phyloP scores from a whole-genome alignment of 2,329 filamentous ascomycete species.

The Clarireedia homoeocarpa region DNA sequence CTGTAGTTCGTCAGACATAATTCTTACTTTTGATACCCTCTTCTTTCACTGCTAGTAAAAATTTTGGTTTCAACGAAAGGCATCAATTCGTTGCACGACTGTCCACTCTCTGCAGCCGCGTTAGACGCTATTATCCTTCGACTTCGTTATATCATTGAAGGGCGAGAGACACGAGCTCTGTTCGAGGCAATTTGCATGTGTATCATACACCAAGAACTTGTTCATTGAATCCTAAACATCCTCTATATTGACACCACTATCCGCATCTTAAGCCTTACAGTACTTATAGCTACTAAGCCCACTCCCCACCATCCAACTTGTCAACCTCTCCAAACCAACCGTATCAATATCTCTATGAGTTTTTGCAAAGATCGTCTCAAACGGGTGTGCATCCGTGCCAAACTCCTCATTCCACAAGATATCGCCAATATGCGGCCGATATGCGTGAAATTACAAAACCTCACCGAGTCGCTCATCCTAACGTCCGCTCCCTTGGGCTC shows the following conservation, averaged over 20 bases:
- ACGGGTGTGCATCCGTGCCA: conserved; percentile 23
- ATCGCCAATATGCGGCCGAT: conserved; percentile 18
- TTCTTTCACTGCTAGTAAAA: background rate
- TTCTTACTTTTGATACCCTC: conserved; percentile 24
- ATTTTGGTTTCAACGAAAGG: too few relatives aligned
- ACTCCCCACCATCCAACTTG: conserved; percentile 1
- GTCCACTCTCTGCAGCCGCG: too few relatives aligned
- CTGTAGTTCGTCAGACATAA: conserved; percentile 46
- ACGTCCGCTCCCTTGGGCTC: too few relatives aligned
- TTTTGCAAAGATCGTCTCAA: conserved; percentile 25
- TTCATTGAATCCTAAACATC: background rate
- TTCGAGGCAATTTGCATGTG: too few relatives aligned
- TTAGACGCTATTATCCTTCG: background rate
- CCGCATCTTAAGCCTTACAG: background rate
- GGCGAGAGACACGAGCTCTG: too few relatives aligned
- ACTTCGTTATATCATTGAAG: too few relatives aligned
- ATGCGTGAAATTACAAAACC: background rate
- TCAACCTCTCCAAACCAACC: conserved; percentile 15
- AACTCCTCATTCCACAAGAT: conserved; percentile 20
- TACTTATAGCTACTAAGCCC: background rate
- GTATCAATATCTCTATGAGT: conserved; percentile 21
- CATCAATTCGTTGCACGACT: too few relatives aligned
- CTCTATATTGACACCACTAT: background rate
- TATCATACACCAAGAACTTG: too few relatives aligned
- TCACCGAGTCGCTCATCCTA: background rate